Evolutionary conservation across 495 filamentous ascomycete species (phyloP).

Genomic region (Penicillium chermesinum): DNA sequence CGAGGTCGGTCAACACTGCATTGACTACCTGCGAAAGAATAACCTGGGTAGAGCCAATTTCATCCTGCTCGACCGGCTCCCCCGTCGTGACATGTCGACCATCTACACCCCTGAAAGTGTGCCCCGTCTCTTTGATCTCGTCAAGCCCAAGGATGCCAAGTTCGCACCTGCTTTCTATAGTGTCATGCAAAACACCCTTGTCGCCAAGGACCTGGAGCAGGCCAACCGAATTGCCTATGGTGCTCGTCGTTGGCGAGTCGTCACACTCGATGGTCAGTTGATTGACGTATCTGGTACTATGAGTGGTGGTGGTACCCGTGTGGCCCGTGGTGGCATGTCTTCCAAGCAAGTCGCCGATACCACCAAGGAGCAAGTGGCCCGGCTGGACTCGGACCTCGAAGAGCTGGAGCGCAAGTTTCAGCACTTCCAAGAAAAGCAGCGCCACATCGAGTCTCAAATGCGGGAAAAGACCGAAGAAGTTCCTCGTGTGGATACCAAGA

Average conservation of each 20-base stretch:
- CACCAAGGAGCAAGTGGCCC: constrained; percentile 78
- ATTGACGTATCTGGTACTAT: constrained; percentile 98
- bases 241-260: constrained; percentile 86
- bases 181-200: constrained; percentile 86
- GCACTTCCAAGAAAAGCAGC: constrained; percentile 72
- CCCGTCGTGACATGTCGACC: constrained; percentile 64
- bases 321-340: constrained; percentile 89
- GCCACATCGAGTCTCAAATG: constrained; percentile 66
- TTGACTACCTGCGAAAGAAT: constrained; percentile 94
- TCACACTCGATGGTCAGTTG: constrained; percentile 89
- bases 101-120: constrained; percentile 90
- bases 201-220: constrained; percentile 86
- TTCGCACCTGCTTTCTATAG: constrained; percentile 94
- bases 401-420: constrained; percentile 73
- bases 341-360: constrained; percentile 84
- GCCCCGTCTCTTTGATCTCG: constrained; percentile 86
- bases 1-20: constrained; percentile 92
- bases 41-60: constrained; percentile 97
- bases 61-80: constrained; percentile 85
- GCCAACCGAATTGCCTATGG: constrained; percentile 96
- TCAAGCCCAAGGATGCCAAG: constrained; percentile 79
- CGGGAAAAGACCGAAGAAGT: constrained; percentile 73
- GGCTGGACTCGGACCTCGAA: constrained; percentile 83
- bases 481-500: constrained; percentile 78
- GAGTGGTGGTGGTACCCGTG: constrained; percentile 89